Evolutionary conservation across 78 protist genomes (phyloP).

Genomic region (Cavenderia fasciculata): DNA sequence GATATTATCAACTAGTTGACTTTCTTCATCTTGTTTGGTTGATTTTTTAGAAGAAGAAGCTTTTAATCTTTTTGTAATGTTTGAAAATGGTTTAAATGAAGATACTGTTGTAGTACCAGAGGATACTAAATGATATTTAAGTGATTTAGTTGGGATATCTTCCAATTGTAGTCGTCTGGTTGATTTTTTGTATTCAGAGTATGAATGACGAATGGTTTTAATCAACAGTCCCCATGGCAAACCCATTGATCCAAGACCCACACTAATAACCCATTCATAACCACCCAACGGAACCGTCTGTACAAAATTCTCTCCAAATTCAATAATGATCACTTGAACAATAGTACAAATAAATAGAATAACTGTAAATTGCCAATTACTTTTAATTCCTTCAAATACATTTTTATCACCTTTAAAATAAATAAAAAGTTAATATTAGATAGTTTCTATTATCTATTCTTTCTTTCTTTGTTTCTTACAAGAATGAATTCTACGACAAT

Average conservation of each 20-base stretch:
- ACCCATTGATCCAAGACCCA: conserved; percentile 1
- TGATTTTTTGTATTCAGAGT: no score
- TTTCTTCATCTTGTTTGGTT: no score
- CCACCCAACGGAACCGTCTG: not conserved
- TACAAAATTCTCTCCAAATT: conserved; percentile 80
- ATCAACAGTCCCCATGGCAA: no score
- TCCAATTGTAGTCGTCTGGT: no score
- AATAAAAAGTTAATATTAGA: not conserved
- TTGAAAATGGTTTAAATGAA: no score
- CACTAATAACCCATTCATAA: conserved; percentile 23
- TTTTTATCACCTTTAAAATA: not conserved
- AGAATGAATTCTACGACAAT: conserved; percentile 59
- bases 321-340: conserved; percentile 81
- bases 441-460: not conserved
- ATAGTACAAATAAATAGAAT: conserved; percentile 43
- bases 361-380: conserved; percentile 46
- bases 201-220: no score
- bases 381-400: conserved; percentile 19
- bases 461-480: conserved; percentile 4
- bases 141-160: no score
- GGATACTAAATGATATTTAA: no score
- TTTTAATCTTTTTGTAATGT: no score
- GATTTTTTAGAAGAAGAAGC: no score
- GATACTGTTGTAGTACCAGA: no score
- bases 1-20: no score